Conservation (phyloP, 202 grass and related monocot genomes). For the Cymbopogon flexuosus region DNA sequence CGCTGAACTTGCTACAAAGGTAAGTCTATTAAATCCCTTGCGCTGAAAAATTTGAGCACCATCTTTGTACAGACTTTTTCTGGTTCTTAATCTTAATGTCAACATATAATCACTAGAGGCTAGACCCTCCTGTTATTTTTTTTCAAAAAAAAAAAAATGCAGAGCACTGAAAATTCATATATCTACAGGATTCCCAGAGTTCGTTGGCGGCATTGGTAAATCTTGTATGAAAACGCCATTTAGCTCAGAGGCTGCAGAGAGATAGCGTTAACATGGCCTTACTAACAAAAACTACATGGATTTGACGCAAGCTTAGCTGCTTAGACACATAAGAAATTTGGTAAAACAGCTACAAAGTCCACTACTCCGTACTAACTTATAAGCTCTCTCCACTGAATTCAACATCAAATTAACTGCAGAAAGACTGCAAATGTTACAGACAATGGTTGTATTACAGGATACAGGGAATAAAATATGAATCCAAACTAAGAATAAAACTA, state of each 20-base stretch:
- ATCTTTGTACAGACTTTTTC: neutral
- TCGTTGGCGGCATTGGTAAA: neutral
- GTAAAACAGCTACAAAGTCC: neutral
- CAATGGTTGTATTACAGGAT: neutral
- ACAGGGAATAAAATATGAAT: neutral
- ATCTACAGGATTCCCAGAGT: neutral
- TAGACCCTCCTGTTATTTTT: too few relatives aligned
- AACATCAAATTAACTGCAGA: neutral
- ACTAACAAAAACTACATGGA: neutral
- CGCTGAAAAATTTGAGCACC: neutral
- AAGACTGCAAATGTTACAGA: neutral
- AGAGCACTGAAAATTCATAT: neutral
- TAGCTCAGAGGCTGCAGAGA: neutral
- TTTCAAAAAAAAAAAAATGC: neutral
- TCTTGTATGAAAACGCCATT: neutral
- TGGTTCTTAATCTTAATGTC: neutral
- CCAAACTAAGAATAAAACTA: neutral
- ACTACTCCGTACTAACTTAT: neutral
- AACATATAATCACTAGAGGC: neutral
- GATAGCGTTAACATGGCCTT: neutral
- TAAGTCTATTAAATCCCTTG: neutral
- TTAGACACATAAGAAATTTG: neutral
- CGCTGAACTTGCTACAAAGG: neutral
- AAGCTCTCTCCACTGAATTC: neutral
- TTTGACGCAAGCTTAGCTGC: neutral